Evolutionary conservation across 306 rosid species (phyloP), one percentile per base, ranked within the genome.

Genomic region (Lupinus albus): DNA sequence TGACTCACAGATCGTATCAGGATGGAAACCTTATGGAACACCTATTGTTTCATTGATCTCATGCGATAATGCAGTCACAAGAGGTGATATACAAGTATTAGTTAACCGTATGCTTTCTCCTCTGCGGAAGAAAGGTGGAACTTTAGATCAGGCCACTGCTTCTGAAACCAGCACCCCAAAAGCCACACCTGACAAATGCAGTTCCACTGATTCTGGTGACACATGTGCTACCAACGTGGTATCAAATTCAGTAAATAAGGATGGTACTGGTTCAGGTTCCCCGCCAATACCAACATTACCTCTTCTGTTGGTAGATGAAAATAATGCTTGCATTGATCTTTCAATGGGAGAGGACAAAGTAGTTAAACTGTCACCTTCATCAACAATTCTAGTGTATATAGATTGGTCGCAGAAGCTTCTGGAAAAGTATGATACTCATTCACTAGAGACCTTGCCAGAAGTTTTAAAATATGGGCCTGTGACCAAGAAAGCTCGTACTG

Each of bases 401-500:
- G 88, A 93, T 73, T 93, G 98, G 98, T 88, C 94, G 46, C 85
- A 74, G 70, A 83, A 84, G 79, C 95, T 88, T 66, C 52, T 89
- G 70, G 88, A 89, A 52, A 82, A 80, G 71, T 89, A 88, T 71
- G 90, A 89, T 69, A 84, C 84, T 39, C 82, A 77, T 63, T 67
- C 83, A 67, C 77, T 93, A 42, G 97, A 89, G 79, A 86, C 70
- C 73, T 85, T 84, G 81, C 88, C 89, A 3, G 99, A 93, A 79
- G 96, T 93, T 66, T 82, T 88, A 33, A 93, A 86, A 77, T 84
- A 73, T 72, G 99, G 97, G 53, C 94, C 95, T 64, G 87, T 81
- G 46, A 76, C 92, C 63, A 93, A 93, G 87, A 93, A 93, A 82
- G 86, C 96, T 68, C 94, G 98, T 44, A 83, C 80, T 45, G 98